Percentiles rank a stretch among this genome's conserved stretches.
Evolutionary conservation across 1,284 basidiomycete species (phyloP).

Genomic region (Ustilago shanxiensis): DNA sequence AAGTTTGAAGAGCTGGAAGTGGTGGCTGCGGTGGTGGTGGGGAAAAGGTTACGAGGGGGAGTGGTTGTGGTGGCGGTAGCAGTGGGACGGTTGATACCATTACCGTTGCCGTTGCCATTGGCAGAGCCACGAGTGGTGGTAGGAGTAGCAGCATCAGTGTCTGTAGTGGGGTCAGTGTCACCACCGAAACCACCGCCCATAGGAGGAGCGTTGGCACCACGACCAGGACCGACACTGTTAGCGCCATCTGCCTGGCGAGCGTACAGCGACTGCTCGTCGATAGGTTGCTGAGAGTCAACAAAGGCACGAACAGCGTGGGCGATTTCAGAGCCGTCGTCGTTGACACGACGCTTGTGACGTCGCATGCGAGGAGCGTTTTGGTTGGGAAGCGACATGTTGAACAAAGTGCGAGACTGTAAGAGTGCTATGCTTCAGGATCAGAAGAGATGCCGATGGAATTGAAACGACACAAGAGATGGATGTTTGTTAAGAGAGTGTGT

Average conservation of each 20-base stretch:
- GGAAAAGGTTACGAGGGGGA: conserved; percentile 19
- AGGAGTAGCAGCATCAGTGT: conserved; percentile 9
- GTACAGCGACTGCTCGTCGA: conserved; percentile 7
- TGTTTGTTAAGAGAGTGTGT: conserved; percentile 15
- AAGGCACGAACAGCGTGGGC: conserved; percentile 36
- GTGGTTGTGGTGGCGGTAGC: conserved; percentile 22
- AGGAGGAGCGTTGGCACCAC: conserved; percentile 12
- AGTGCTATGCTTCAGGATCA: neutral
- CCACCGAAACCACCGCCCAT: conserved; percentile 23
- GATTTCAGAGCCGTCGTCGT: conserved; percentile 43
- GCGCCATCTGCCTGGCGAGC: conserved; percentile 41
- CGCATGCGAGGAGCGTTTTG: conserved; percentile 46
- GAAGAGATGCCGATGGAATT: neutral
- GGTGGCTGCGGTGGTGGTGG: conserved; percentile 14
- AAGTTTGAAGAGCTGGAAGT: conserved; percentile 12
- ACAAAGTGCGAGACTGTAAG: neutral
- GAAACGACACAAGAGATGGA: neutral
- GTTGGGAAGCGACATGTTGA: conserved; percentile 24
- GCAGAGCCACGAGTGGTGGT: conserved; percentile 20
- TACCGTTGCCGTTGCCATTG: conserved; percentile 16
- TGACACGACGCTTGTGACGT: conserved; percentile 58
- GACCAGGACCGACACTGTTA: conserved; percentile 25
- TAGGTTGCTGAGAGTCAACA: conserved; percentile 17
- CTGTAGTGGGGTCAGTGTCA: neutral
- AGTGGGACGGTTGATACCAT: conserved; percentile 7